Base-by-base conservation (phyloP, 352 stramenopile genomes). In the Pythium biforme region DNA sequence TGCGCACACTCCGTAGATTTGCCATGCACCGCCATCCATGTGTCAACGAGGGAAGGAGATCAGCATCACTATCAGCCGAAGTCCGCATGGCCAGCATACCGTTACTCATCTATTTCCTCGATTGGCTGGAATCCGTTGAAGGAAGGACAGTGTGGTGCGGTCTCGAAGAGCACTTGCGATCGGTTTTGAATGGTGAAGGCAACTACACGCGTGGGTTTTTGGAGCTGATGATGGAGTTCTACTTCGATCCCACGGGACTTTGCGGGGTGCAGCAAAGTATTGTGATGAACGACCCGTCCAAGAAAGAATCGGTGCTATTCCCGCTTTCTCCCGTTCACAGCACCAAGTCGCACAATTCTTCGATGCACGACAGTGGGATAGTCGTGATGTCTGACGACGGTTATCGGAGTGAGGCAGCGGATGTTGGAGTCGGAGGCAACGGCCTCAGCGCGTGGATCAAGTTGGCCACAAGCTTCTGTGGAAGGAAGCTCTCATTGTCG, bases 181-280 rank as follows among this genome's bases (percentile, higher is more conserved):
- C 81, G 50, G 77, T 90, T 20, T 29, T 90, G n/a, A 89, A 88
- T 46, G 80, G 80, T n/a, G 76, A 92, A 53, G 72, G 80, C 25
- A 89, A 62, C 48, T 89, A 89, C 34, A 89, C 81, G 3, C 62
- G 75, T 22, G 81, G 81, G 0, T 91, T 93, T 43, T 52, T 90
- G 17, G 82, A 93, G 60, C 76, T 93, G 23, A 92, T 92, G 83
- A 89, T 92, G 74, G 83, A 93, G 58, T 89, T 91, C 55, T 90
- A 90, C 63, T 90, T 90, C 41, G 80, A 94, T 51, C 82, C 81
- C 20, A 62, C 57, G 3, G 86, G 70, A 41, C 58, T 81, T 0
- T 61, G 88, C 7, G 83, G 86, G 15, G 76, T 88, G 41, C 83
- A 92, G 41, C 82, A 94, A 45, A 89, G 83, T 41, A 81, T 94